Evolutionary conservation across 805 yeast genomes (phyloP).

Genomic region (Metschnikowia chrysomelidarum): DNA sequence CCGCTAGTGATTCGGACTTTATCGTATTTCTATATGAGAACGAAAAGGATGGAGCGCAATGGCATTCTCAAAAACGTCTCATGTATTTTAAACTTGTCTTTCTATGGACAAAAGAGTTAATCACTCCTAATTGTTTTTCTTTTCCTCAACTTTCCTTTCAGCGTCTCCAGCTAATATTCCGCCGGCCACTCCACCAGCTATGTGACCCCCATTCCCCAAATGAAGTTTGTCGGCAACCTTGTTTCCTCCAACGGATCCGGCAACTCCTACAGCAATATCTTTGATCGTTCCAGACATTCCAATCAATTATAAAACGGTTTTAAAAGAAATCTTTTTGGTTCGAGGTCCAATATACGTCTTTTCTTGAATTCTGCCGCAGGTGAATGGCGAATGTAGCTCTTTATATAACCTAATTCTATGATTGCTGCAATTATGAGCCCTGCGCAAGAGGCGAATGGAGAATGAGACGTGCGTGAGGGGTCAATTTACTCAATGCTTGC

Average conservation of each 20-base stretch:
- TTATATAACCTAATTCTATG: background rate
- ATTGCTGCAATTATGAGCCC: conserved; percentile 9
- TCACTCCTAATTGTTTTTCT: conserved; percentile 3
- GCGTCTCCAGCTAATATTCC: conserved; percentile 33
- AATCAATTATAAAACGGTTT: conserved; percentile 10
- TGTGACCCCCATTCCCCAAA: conserved; percentile 33
- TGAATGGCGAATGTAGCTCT: background rate
- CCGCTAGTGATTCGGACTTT: no score
- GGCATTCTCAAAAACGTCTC: background rate
- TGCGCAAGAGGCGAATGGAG: no score
- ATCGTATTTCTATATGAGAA: no score
- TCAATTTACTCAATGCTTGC: no score
- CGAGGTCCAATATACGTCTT: background rate
- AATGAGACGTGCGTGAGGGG: no score
- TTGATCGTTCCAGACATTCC: conserved; percentile 26
- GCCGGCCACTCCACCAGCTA: conserved; percentile 34
- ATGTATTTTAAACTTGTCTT: no score
- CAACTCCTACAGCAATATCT: conserved; percentile 35
- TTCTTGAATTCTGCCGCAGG: background rate
- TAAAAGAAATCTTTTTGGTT: conserved; percentile 13
- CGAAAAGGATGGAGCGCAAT: no score
- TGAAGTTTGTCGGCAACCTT: conserved; percentile 34
- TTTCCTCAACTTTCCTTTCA: conserved; percentile 30
- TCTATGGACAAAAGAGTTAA: no score
- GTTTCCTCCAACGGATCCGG: conserved; percentile 40